These are phyloP conservation scores for Colletotrichum falcatum DNA, from an alignment of 2,329 filamentous ascomycete species.

Conservation along the genomic window DNA sequence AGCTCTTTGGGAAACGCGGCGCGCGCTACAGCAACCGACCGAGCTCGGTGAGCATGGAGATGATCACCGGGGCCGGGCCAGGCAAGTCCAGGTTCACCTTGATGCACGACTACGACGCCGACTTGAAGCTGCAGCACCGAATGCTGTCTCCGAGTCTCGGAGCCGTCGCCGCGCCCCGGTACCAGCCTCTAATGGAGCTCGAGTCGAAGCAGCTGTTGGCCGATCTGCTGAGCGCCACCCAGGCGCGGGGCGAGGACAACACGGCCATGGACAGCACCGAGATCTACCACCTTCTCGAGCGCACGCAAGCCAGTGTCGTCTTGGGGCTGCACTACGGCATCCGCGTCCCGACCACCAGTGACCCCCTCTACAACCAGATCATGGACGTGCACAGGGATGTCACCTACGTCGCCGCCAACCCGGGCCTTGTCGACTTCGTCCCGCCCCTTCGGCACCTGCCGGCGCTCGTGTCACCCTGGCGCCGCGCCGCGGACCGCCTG, in stretches of 20 bases:
- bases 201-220: constrained; percentile 58
- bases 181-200: constrained; percentile 57
- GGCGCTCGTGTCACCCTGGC: constrained; percentile 50
- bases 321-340: constrained; percentile 53
- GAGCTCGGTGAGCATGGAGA: constrained; percentile 44
- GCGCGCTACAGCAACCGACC: constrained; percentile 43
- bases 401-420: constrained; percentile 43
- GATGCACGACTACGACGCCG: constrained; percentile 51
- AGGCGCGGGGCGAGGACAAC: background rate
- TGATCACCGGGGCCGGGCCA: constrained; percentile 43
- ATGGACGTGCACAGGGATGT: constrained; percentile 47
- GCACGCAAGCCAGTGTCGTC: constrained; percentile 52
- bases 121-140: constrained; percentile 54
- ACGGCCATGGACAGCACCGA: constrained; percentile 38
- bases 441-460: constrained; percentile 57
- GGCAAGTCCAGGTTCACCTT: constrained; percentile 42
- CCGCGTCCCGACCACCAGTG: constrained; percentile 47
- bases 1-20: constrained; percentile 43
- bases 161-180: constrained; percentile 48
- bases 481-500: constrained; percentile 47
- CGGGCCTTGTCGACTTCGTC: constrained; percentile 56
- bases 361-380: constrained; percentile 44
- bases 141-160: constrained; percentile 52
- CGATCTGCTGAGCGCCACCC: constrained; percentile 51
- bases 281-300: constrained; percentile 50